Conservation (phyloP, 495 filamentous ascomycete genomes). For the Daldinia decipiens region DNA sequence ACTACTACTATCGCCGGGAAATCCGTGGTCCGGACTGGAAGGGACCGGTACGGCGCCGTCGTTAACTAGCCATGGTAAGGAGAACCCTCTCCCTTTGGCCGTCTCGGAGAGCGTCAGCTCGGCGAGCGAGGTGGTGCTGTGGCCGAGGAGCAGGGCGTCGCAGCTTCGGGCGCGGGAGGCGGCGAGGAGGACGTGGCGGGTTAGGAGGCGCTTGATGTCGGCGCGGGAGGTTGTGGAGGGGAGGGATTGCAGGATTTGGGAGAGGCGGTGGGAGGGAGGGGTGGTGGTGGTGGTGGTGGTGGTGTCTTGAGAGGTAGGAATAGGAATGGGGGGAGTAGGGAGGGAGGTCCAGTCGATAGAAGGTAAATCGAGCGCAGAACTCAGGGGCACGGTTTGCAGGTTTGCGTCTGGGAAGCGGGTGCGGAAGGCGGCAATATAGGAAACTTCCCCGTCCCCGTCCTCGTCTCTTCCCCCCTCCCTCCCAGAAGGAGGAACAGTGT, state of each 20-base stretch:
- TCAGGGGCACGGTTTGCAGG: constrained; percentile 65
- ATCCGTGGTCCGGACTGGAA: constrained; percentile 54
- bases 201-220: constrained; percentile 76
- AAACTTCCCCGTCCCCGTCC: not conserved
- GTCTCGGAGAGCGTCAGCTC: constrained; percentile 86
- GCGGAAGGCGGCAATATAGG: constrained; percentile 41
- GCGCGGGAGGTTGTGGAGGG: constrained; percentile 76
- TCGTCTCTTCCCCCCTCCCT: not conserved
- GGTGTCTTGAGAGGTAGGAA: constrained; percentile 43
- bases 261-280: constrained; percentile 57
- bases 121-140: constrained; percentile 87
- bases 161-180: constrained; percentile 69
- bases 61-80: constrained; percentile 80
- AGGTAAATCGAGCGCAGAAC: constrained; percentile 60
- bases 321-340: constrained; percentile 25
- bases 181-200: constrained; percentile 73
- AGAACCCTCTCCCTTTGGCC: constrained; percentile 87
- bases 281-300: constrained; percentile 11
- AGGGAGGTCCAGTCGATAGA: constrained; percentile 57
- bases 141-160: constrained; percentile 79
- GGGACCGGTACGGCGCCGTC: constrained; percentile 74
- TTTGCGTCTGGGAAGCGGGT: constrained; percentile 67
- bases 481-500: constrained; percentile 1
- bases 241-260: constrained; percentile 65
- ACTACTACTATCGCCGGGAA: not conserved